Conservation (phyloP, 2,329 filamentous ascomycete genomes). For the Penicillium concentricum region DNA sequence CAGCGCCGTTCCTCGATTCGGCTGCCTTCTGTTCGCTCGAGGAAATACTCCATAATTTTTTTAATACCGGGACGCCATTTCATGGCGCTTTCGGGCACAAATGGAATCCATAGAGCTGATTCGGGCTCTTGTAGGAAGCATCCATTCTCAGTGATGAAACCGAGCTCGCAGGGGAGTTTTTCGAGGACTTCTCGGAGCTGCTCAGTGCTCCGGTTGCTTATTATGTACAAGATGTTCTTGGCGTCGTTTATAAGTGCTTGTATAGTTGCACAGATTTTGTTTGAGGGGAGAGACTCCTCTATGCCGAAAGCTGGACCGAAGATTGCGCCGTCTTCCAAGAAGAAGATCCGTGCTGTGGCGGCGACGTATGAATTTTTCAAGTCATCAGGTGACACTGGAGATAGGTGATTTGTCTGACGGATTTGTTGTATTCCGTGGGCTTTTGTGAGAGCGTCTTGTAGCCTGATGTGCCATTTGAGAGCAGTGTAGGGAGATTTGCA, state of each 20-base stretch:
- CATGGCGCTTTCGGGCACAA: constrained; percentile 66
- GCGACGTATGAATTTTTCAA: constrained; percentile 65
- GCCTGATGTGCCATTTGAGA: constrained; percentile 73
- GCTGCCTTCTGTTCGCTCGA: constrained; percentile 82
- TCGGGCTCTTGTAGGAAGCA: constrained; percentile 76
- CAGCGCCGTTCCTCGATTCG: constrained; percentile 83
- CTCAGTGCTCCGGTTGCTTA: constrained; percentile 79
- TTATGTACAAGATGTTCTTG: constrained; percentile 82
- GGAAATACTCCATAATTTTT: constrained; percentile 81
- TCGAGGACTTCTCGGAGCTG: constrained; percentile 77
- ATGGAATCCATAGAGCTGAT: constrained; percentile 67
- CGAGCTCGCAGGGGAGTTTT: constrained; percentile 66
- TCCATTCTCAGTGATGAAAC: constrained; percentile 89
- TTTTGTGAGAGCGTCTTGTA: constrained; percentile 66
- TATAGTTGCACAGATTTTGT: constrained; percentile 73
- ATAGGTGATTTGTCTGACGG: constrained; percentile 76
- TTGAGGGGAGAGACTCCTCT: constrained; percentile 69
- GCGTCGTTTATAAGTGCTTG: constrained; percentile 74
- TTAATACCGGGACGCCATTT: constrained; percentile 81
- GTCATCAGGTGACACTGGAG: constrained; percentile 67
- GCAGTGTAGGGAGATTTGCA: constrained; percentile 77
- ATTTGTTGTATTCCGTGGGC: constrained; percentile 77
- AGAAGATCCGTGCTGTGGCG: constrained; percentile 70
- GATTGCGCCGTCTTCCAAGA: constrained; percentile 88
- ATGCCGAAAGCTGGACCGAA: constrained; percentile 60